Evolutionary conservation across 2,329 filamentous ascomycete species (phyloP).

Genomic region (Neurospora crassa): DNA sequence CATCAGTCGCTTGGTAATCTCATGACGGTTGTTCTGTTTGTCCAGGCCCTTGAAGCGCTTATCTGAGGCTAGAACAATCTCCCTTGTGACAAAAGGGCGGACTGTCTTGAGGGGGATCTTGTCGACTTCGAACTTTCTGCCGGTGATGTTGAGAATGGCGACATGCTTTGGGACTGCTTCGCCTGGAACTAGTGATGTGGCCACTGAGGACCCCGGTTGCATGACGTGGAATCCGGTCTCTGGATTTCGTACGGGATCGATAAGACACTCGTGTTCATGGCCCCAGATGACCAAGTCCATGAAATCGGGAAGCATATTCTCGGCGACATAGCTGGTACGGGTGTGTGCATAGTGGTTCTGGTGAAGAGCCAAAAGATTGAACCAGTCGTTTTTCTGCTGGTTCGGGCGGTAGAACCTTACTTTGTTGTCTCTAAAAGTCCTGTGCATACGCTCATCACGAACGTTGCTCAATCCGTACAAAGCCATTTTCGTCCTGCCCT

Average conservation of each 20-base stretch:
- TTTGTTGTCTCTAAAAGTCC: conserved; percentile 85
- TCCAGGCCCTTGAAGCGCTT: conserved; percentile 68
- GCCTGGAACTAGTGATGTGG: conserved; percentile 81
- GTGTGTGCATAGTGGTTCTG: conserved; percentile 94
- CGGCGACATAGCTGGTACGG: conserved; percentile 86
- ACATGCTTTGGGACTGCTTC: conserved; percentile 90
- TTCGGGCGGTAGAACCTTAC: conserved; percentile 88
- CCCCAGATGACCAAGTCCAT: conserved; percentile 92
- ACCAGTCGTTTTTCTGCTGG: conserved; percentile 79
- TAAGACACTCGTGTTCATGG: conserved; percentile 92
- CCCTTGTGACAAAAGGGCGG: conserved; percentile 78
- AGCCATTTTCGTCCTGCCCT: conserved; percentile 84
- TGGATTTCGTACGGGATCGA: conserved; percentile 72
- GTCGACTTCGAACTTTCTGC: conserved; percentile 70
- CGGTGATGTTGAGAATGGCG: conserved; percentile 73
- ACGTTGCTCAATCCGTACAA: conserved; percentile 94
- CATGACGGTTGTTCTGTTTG: conserved; percentile 70
- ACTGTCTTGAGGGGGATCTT: conserved; percentile 80
- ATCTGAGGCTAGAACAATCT: conserved; percentile 69
- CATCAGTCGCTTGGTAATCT: conserved; percentile 70
- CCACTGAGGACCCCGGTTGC: conserved; percentile 93
- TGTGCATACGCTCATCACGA: conserved; percentile 85
- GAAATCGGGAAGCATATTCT: conserved; percentile 85
- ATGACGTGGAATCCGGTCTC: conserved; percentile 93
- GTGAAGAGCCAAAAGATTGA: conserved; percentile 90